Base-by-base conservation (phyloP, 163 green algal species). In the Volvox carteri region DNA sequence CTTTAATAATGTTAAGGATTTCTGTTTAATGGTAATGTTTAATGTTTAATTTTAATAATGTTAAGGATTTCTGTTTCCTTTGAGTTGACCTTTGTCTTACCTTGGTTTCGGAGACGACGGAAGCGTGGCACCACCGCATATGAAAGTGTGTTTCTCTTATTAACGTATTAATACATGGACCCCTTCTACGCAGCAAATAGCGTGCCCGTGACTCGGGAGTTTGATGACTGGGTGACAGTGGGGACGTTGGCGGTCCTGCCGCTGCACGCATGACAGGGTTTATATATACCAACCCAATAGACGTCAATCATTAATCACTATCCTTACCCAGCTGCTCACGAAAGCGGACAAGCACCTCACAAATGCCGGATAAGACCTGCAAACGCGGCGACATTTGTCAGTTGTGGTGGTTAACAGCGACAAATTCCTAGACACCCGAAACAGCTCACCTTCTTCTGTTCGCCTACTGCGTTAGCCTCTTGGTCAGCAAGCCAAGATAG, bases 401-500 rank as follows among this genome's bases (percentile, higher is more conserved):
- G n/a, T n/a, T n/a, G n/a, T n/a, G n/a, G n/a, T n/a, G n/a, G n/a
- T n/a, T n/a, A n/a, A n/a, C n/a, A n/a, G n/a, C n/a, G n/a, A n/a
- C n/a, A n/a, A n/a, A n/a, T n/a, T n/a, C n/a, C n/a, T n/a, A n/a
- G n/a, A n/a, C n/a, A n/a, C n/a, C n/a, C n/a, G n/a, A n/a, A 72
- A 72, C 19, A n/a, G 39, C 70, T 21, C 52, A 87, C 86, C 78
- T 37, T 62, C 35, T 93, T 91, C 50, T 93, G 76, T 35, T 86
- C 86, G 37, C 85, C 85, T 18, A 65, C 56, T 12, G 90, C 86
- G 3, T 21, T 19, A 0, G 90, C 86, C 76, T 93, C 90, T 65
- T 91, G 73, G 6, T 91, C 86, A 21, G 90, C 90, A 7, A 93
- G 16, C 90, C 90, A 93, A 25, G 67, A 62, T 18, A 93, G 23